Percentiles rank a stretch among this genome's conserved stretches.
Evolutionary conservation across 139 green algal species (phyloP).

Genomic region (Chlamydomonas schloesseri): DNA sequence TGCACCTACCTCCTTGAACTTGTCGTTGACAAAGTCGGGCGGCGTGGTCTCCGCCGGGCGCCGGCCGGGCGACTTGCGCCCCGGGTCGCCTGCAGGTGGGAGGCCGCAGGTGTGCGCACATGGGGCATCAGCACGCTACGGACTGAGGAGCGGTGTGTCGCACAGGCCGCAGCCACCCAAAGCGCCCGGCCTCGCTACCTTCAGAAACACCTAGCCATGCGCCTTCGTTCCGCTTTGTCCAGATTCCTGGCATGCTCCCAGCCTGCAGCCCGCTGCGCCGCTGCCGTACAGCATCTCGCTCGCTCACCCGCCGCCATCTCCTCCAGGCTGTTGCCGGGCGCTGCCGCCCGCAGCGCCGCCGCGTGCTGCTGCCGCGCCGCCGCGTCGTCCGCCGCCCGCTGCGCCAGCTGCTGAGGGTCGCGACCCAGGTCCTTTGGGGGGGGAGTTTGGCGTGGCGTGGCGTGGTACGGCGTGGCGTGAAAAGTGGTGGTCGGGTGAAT

Average conservation of each 20-base stretch:
- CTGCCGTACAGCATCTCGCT: too few relatives aligned
- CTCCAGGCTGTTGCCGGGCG: constrained; percentile 38
- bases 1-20: not conserved
- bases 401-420: not conserved
- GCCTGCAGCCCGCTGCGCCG: too few relatives aligned
- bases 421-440: constrained; percentile 5
- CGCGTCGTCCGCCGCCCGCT: not conserved
- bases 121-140: too few relatives aligned
- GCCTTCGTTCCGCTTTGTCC: too few relatives aligned
- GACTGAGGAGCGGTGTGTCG: too few relatives aligned
- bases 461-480: not conserved
- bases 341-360: constrained; percentile 16
- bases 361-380: not conserved
- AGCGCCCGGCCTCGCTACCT: too few relatives aligned
- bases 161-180: too few relatives aligned
- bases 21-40: not conserved
- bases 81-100: not conserved
- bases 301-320: constrained; percentile 43
- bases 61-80: not conserved
- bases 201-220: too few relatives aligned
- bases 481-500: not conserved
- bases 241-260: too few relatives aligned
- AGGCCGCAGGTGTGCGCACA: not conserved
- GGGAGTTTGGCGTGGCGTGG: not conserved
- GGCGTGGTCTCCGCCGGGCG: not conserved